Conservation (phyloP, 305 asterid genomes). For the Rubia tinctorum region DNA sequence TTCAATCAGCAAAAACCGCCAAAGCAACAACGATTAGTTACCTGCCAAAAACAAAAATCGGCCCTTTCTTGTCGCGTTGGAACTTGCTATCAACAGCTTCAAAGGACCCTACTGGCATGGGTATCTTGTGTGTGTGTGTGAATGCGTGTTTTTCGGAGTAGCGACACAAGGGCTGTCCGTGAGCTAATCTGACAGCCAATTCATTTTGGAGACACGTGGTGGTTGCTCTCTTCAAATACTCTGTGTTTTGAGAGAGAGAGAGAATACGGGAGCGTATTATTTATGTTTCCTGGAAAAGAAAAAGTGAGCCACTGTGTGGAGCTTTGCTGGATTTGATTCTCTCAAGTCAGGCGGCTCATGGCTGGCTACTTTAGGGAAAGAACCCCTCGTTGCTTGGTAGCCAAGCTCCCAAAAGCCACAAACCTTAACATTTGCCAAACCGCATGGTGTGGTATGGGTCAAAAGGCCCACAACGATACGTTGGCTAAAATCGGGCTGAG, state of each 20-base stretch:
- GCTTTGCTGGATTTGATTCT: constrained; percentile 1
- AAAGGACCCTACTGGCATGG: neutral
- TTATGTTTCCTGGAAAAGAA: too few species aligned
- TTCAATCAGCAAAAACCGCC: neutral
- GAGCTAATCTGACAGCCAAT: neutral
- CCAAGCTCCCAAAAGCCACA: neutral
- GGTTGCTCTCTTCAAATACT: neutral
- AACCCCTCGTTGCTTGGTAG: neutral
- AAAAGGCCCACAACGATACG: too few species aligned
- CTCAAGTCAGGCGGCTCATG: neutral
- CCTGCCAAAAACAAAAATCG: neutral
- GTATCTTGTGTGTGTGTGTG: neutral
- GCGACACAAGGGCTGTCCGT: neutral
- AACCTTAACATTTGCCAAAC: too few species aligned
- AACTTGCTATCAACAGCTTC: neutral
- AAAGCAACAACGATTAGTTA: neutral
- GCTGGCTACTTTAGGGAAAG: neutral
- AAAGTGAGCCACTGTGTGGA: neutral
- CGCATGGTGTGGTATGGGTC: too few species aligned
- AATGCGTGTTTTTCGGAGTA: neutral
- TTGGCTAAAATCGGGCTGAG: too few species aligned
- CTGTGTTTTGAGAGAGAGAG: too few species aligned
- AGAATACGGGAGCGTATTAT: too few species aligned
- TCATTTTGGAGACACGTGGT: neutral
- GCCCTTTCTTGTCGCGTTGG: neutral